Evolutionary conservation across 1,284 basidiomycete species (phyloP).

Genomic region (Naganishia liquefaciens): DNA sequence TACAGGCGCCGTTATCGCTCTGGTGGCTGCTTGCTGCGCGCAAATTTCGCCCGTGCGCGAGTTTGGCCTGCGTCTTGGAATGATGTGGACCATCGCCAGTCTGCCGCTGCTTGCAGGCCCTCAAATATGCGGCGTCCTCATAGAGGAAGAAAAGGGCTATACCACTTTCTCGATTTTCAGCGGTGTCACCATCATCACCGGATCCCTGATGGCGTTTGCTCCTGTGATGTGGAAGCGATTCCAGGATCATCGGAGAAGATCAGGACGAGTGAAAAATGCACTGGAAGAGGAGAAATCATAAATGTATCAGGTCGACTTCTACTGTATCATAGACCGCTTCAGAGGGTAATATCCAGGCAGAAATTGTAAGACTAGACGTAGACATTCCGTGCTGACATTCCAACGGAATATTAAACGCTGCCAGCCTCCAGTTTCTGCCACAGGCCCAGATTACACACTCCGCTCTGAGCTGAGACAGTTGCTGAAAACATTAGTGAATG

Average conservation of each 20-base stretch:
- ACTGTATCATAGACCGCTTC: too few species aligned
- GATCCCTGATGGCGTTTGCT: conserved; percentile 27
- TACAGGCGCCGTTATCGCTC: conserved; percentile 46
- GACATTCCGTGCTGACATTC: too few species aligned
- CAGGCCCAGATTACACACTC: too few species aligned
- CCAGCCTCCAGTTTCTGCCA: too few species aligned
- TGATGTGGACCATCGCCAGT: conserved; percentile 44
- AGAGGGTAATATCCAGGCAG: too few species aligned
- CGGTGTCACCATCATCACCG: conserved; percentile 30
- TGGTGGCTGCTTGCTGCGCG: conserved; percentile 45
- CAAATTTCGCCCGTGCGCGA: conserved; percentile 48
- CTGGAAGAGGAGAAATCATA: neutral
- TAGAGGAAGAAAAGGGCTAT: conserved; percentile 25
- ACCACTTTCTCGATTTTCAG: conserved; percentile 24
- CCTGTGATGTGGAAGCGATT: conserved; percentile 28
- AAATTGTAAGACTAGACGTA: too few species aligned
- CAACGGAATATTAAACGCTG: too few species aligned
- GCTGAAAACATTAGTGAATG: too few species aligned
- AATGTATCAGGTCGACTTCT: too few species aligned
- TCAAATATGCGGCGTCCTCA: conserved; percentile 31
- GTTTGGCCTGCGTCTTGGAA: conserved; percentile 49
- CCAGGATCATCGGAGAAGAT: conserved; percentile 6
- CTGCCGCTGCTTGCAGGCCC: conserved; percentile 46
- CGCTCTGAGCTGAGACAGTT: too few species aligned
- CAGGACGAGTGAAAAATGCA: neutral